A percentile compares a stretch with the other conserved stretches of the same genome.
Conservation (phyloP, 441 rosid species). For the Aleurites moluccanus region DNA sequence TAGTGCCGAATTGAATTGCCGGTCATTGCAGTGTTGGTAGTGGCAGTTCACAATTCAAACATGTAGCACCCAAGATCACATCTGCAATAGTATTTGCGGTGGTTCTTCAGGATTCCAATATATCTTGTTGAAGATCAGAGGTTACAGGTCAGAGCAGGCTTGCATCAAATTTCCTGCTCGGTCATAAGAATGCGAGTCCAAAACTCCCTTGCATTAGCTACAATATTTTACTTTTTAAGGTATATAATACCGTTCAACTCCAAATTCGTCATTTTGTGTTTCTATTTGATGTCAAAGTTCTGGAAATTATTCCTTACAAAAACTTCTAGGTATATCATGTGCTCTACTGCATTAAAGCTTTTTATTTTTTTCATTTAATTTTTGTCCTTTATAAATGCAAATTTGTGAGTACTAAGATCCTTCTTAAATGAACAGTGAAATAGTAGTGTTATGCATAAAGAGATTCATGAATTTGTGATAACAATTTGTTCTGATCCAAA, state of each 20-base stretch:
- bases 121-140: not conserved
- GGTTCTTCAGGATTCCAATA: not conserved
- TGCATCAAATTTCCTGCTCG: not conserved
- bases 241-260: no score
- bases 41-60: not conserved
- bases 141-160: not conserved
- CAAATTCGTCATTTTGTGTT: not conserved
- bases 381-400: no score
- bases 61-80: not conserved
- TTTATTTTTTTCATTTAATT: no score
- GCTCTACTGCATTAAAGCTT: no score
- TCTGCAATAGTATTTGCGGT: no score
- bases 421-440: no score
- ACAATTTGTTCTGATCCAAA: no score
- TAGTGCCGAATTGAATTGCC: not conserved
- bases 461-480: no score
- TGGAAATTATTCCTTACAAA: not conserved
- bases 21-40: not conserved
- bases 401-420: no score
- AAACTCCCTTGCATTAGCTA: not conserved
- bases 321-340: no score
- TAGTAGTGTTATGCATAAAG: no score
- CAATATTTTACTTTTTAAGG: not conserved
- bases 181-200: not conserved
- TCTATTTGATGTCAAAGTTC: not conserved